Evolutionary conservation across 306 rosid species (phyloP), one percentile per base, ranked within the genome.

Genomic region (Chamaecrista fasciculata): DNA sequence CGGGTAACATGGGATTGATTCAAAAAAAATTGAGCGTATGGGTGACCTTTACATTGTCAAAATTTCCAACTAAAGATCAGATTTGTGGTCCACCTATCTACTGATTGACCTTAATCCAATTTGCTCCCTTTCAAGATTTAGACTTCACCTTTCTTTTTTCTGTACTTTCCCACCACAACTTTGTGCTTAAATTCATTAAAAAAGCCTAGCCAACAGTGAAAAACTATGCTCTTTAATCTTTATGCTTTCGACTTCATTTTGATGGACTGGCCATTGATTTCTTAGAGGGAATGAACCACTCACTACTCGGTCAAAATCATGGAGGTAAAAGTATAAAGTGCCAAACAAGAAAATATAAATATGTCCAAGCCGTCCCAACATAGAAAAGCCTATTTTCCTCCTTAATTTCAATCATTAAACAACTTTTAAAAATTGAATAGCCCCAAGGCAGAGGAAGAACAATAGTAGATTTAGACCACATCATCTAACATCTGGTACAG

Each of bases 31-130:
- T 49, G 44, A 33, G 25, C 47, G 37, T 63, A 47, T 3, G 51
- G 42, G 52, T 46, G 69, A 68, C 67, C 70, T 53, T 49, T 37
- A 16, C 70, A 43, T 76, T 81, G 82, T 81, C 81, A 72, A 81
- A 40, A 20, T 0, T 69, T 60, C 43, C 78, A 47, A 73, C 76
- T 73, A 69, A 24, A 47, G 24, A 62, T 47, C 24, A 51, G 70
- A 74, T 71, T 80, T 78, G 77, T 78, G 86, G 88, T 79, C 91
- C 85, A 73, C 77, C 73, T 44, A 23, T 58, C 68, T 73, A 62
- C 1, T 33, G 25, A 64, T 81, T 73, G 79, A 76, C 79, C 74
- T 76, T 63, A 75, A 80, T 86, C 83, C 78, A 63, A 43, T 66
- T 63, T 76, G 88, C 78, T 66, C 40, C 73, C 43, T 6, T 19